These are phyloP conservation scores for Wickerhamomyces tratensis DNA, from an alignment of 805 yeast species.

Conservation along the genomic window DNA sequence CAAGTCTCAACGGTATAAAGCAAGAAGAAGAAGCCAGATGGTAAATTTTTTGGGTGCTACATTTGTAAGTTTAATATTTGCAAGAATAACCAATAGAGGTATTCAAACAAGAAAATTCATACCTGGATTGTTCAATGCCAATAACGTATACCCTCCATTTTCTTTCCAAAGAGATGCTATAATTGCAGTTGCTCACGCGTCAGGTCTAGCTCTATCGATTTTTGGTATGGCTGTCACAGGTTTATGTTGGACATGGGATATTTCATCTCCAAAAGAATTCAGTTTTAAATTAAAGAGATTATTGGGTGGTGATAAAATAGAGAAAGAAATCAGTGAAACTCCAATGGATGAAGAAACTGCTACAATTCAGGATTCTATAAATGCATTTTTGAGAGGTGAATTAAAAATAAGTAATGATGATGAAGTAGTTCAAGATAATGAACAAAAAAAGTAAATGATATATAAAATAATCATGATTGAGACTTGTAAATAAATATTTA, in stretches of 20 bases:
- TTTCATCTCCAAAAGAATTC: constrained; percentile 60
- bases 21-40: constrained; percentile 64
- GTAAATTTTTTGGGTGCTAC: constrained; percentile 65
- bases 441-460: too few relatives aligned
- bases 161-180: constrained; percentile 77
- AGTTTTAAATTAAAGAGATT: constrained; percentile 53
- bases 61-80: constrained; percentile 57
- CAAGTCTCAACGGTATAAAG: constrained; percentile 35
- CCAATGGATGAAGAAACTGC: constrained; percentile 54
- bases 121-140: constrained; percentile 74
- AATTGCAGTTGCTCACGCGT: constrained; percentile 75
- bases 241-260: constrained; percentile 71
- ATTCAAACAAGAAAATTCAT: constrained; percentile 61
- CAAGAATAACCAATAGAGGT: constrained; percentile 68
- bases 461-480: too few relatives aligned
- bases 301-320: constrained; percentile 62
- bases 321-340: constrained; percentile 29
- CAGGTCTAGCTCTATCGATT: constrained; percentile 62
- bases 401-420: not conserved
- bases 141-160: constrained; percentile 78
- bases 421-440: not conserved
- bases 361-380: constrained; percentile 45
- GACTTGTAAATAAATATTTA: too few relatives aligned
- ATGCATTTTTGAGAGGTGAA: constrained; percentile 38
- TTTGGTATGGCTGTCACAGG: constrained; percentile 69